These are phyloP conservation scores for Podila clonocystis DNA, from an alignment of 192 early-diverging fungal genomes.

Conservation along the genomic window DNA sequence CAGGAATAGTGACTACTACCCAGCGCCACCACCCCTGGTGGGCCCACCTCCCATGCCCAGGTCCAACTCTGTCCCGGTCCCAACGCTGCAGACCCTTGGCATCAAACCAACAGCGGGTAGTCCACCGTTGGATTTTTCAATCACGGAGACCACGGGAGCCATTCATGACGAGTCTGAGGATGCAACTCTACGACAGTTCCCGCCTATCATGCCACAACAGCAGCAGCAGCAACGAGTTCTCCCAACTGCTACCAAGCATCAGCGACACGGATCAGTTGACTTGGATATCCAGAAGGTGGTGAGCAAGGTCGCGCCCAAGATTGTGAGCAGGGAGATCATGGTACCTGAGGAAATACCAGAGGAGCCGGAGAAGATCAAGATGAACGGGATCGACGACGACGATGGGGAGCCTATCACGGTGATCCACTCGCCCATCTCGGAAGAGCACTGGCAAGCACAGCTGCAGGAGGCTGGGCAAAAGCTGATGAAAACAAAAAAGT, in stretches of 20 bases:
- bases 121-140: constrained; percentile 8
- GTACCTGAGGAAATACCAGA: not conserved
- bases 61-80: constrained; percentile 27
- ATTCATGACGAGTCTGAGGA: constrained; percentile 55
- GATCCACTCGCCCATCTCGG: constrained; percentile 35
- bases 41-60: constrained; percentile 27
- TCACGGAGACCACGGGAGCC: constrained; percentile 1
- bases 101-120: constrained; percentile 4
- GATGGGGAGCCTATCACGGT: constrained; percentile 40
- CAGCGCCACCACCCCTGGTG: not conserved
- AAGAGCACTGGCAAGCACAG: constrained; percentile 31
- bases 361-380: not conserved
- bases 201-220: constrained; percentile 8
- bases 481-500: constrained; percentile 17
- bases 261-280: not conserved
- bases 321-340: not conserved
- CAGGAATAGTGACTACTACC: constrained; percentile 42
- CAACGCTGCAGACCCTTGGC: constrained; percentile 16
- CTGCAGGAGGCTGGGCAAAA: constrained; percentile 32
- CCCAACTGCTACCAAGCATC: not conserved
- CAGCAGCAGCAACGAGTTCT: constrained; percentile 3
- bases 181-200: constrained; percentile 49
- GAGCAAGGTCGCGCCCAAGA: not conserved
- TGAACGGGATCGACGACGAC: constrained; percentile 1
- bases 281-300: not conserved